Percentiles rank a stretch among this genome's conserved stretches.
Evolutionary conservation across 208 protist species (phyloP).

Genomic region (Vickermania ingenoplastis): DNA sequence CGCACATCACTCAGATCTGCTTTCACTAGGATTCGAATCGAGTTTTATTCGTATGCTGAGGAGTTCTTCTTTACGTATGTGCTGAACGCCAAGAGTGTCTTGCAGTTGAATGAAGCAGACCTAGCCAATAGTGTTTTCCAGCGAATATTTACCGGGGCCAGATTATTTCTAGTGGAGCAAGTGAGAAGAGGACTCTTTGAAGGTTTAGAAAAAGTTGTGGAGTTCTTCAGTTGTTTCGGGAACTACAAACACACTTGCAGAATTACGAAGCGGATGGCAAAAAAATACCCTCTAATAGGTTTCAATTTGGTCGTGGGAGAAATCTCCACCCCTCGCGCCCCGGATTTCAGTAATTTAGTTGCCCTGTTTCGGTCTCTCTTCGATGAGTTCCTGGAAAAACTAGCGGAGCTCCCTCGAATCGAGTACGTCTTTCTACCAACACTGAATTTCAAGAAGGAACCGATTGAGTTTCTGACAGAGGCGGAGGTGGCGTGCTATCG

Average conservation of each 20-base stretch:
- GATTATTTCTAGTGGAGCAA: conserved; percentile 62
- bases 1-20: conserved; percentile 38
- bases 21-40: conserved; percentile 67
- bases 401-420: conserved; percentile 49
- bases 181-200: conserved; percentile 43
- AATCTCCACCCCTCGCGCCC: conserved; percentile 7
- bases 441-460: conserved; percentile 26
- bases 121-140: conserved; percentile 34
- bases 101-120: conserved; percentile 27
- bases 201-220: conserved; percentile 35
- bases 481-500: conserved; percentile 31
- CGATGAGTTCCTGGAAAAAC: conserved; percentile 31
- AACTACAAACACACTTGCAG: conserved; percentile 9
- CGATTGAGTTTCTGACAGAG: conserved; percentile 21
- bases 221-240: conserved; percentile 34
- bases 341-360: conserved; percentile 25
- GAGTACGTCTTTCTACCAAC: conserved; percentile 53
- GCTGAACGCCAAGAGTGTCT: conserved; percentile 14
- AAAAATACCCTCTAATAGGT: conserved; percentile 30
- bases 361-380: conserved; percentile 57
- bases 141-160: conserved; percentile 53
- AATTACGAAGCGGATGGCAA: conserved; percentile 21
- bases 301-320: conserved; percentile 43
- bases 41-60: conserved; percentile 76
- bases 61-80: conserved; percentile 59